Evolutionary conservation across 306 rosid genomes (phyloP), one percentile per base, ranked within the genome.

Genomic region (Astragalus membranaceus): DNA sequence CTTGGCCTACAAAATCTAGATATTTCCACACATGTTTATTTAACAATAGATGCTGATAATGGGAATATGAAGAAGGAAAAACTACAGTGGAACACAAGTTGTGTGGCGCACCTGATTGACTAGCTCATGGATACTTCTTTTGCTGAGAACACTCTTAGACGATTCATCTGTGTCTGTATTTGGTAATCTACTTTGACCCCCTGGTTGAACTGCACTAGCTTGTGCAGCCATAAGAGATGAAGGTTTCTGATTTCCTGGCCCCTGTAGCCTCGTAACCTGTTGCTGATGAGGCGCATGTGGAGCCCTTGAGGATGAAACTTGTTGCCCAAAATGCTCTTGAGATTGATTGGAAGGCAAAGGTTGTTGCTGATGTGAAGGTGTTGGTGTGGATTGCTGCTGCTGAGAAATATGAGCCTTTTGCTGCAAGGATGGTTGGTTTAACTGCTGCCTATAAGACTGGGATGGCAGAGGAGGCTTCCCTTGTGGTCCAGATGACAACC

Each of bases 401-500:
- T 69, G 89, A 46, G 86, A 84, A 76, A 84, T 60, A 75, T 87
- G 96, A 2, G 96, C 54, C 78, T 95, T 82, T 75, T 86, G 97
- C 80, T 75, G 96, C 84, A 94, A 43, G 76, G 94, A 64, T 50
- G 75, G 83, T 9, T 95, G 72, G 76, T 79, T 85, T 74, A 85
- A 48, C 46, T 82, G 99, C 78, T 86, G 98, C 84, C 98, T 82
- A 79, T 78, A 88, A 7, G 94, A 68, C 17, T 92, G 75, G 60
- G 97, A 54, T 36, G 97, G 92, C 65, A 91, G 75, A 57, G 96
- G 99, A 75, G 99, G 99, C 85, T 88, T 91, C 70, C 97, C 99
- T 82, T 81, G 91, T 10, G 95, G 65, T 33, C 84, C 96, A 78
- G 97, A 83, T 47, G 95, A 80, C 81, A 91, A 67, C 99, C 97